Evolutionary conservation across 1,284 basidiomycete genomes (phyloP), one percentile per base, ranked within the genome.

Genomic region (Trichosporon coremiiforme): DNA sequence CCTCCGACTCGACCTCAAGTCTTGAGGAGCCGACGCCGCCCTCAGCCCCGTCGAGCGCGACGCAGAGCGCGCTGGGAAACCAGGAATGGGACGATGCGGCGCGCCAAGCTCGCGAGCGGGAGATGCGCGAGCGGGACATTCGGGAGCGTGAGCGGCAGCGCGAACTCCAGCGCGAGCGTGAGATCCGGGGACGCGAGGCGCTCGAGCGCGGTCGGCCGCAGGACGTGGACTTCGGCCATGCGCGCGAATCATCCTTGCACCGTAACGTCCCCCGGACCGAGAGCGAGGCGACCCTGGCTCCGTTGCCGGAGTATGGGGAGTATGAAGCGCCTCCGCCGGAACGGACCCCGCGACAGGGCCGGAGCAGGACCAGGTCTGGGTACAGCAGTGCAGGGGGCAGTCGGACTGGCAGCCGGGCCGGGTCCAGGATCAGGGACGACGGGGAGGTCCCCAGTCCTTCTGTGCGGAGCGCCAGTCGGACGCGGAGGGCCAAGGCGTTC

Each of bases 401-500:
- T 25, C 25, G 25, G 25, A 3, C 25, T 25, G 25, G 25, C 25
- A 25, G 25, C 15, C 29, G 55, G 17, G 33, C 29, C 47, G 66
- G 41, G 29, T 62, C 13, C 57, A 20, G 20, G 47, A 67, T 35
- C 20, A 66, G 35, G 53, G 65, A 60, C 29, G 55, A 60, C 29
- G 55, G 13, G 6, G 10, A 31, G 12, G 53, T 29, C 6, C 22
- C 9, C 10, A 12, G 9, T 9, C 53, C 53, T 9, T 10, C 12
- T 7, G 29, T 60, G 12, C 25, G 55, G 12, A 60, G 55, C 15
- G 55, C 29, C 31, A 60, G 55, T 29, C 29, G 45, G 64, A 68
- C 57, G 69, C 68, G 64, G 70, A 72, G 36, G 74, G 77, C 78
- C 65, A 82, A 83, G 71, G 82, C 81, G 36, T 82, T 83, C 70